These are phyloP conservation scores for Suillus sp. DNA, from an alignment of 768 basidiomycete species.

Conservation along the genomic window DNA sequence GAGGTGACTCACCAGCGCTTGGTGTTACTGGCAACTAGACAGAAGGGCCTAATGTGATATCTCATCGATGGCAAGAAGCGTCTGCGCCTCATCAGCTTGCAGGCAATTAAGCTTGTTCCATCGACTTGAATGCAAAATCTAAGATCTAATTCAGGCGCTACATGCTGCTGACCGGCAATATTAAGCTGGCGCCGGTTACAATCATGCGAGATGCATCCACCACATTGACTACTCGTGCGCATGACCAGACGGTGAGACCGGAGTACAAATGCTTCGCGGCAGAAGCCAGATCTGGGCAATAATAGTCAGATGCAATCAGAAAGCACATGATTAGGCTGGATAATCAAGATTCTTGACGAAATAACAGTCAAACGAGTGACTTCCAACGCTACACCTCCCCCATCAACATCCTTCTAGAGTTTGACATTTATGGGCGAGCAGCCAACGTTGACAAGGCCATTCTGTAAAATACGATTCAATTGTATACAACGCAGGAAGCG, in stretches of 20 bases:
- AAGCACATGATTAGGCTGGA: background rate
- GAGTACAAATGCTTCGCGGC: background rate
- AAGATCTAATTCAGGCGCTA: background rate
- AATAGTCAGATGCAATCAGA: background rate
- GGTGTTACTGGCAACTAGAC: background rate
- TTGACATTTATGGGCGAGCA: conserved; percentile 10
- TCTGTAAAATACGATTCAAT: background rate
- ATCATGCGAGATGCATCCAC: background rate
- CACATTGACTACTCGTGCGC: background rate
- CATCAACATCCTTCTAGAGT: background rate
- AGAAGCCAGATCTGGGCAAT: background rate
- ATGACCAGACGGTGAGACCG: background rate
- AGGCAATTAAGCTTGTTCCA: background rate
- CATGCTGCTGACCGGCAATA: background rate
- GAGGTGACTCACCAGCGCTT: background rate
- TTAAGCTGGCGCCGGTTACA: background rate
- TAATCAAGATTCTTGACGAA: background rate
- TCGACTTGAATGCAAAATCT: background rate
- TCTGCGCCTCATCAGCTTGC: background rate
- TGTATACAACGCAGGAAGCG: background rate
- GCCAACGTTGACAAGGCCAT: conserved; percentile 8
- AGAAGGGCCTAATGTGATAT: background rate
- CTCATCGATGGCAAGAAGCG: background rate
- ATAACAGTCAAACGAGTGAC: background rate
- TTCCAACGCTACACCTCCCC: background rate